Conservation (phyloP, 257 asterid genomes). For the Salvia rosmarinus region DNA sequence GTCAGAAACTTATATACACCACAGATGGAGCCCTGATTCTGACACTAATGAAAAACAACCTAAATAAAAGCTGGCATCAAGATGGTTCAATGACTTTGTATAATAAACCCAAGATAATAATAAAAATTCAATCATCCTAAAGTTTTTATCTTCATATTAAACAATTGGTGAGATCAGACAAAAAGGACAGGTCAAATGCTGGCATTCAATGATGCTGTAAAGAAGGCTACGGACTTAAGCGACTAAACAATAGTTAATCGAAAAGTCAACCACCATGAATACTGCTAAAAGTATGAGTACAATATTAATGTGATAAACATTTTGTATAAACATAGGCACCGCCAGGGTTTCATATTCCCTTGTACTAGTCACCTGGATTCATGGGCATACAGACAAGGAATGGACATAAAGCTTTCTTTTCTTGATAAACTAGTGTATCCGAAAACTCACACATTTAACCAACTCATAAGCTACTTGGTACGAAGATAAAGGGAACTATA, state of each 20-base stretch:
- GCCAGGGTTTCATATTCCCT: slow-evolving; percentile 45
- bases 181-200: slow-evolving; percentile 47
- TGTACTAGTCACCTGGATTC: slow-evolving; percentile 37
- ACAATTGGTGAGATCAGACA: slow-evolving; percentile 35
- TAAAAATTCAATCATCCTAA: slow-evolving; percentile 33
- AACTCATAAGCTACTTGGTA: slow-evolving; percentile 27
- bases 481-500: slow-evolving; percentile 25
- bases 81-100: slow-evolving; percentile 42
- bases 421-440: not conserved
- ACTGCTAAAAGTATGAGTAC: slow-evolving; percentile 24
- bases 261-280: slow-evolving; percentile 41
- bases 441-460: slow-evolving; percentile 32
- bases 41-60: not conserved
- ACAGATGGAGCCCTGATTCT: not conserved
- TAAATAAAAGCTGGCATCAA: slow-evolving; percentile 36
- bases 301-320: slow-evolving; percentile 34
- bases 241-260: slow-evolving; percentile 16
- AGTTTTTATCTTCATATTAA: not conserved
- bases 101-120: slow-evolving; percentile 21
- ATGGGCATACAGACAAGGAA: slow-evolving; percentile 20
- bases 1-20: not conserved
- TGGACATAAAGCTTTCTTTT: not conserved
- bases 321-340: slow-evolving; percentile 29
- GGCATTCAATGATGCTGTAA: slow-evolving; percentile 40
- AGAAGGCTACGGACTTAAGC: slow-evolving; percentile 33